Evolutionary conservation across 1,284 basidiomycete species (phyloP).

Genomic region (Ceratobasidium sp.): DNA sequence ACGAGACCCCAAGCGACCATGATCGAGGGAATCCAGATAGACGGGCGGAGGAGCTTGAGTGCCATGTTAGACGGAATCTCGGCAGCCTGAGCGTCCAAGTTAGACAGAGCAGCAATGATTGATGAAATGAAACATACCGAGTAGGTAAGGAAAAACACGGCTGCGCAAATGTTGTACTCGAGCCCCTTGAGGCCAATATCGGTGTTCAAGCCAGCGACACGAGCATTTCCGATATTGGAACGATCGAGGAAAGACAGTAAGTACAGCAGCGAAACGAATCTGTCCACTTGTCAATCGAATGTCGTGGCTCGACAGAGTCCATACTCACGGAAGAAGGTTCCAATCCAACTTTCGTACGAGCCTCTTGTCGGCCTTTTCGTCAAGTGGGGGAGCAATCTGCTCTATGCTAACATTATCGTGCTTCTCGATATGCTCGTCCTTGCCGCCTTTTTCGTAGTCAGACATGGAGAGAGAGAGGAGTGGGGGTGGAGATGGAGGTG

Average conservation of each 20-base stretch:
- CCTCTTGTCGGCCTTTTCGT: conserved; percentile 26
- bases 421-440: conserved; percentile 9
- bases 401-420: conserved; percentile 1
- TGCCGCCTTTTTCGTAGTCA: conserved; percentile 29
- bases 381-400: conserved; percentile 12
- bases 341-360: conserved; percentile 41
- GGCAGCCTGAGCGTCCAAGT: conserved; percentile 25
- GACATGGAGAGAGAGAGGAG: conserved; percentile 7
- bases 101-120: background rate
- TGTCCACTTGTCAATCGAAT: background rate
- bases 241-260: conserved; percentile 41
- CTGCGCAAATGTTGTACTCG: conserved; percentile 40
- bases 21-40: conserved; percentile 41
- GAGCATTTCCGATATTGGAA: conserved; percentile 41
- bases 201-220: conserved; percentile 38
- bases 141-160: conserved; percentile 41
- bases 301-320: background rate
- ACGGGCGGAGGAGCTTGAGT: conserved; percentile 38
- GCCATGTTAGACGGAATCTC: conserved; percentile 40
- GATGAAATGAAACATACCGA: conserved; percentile 3
- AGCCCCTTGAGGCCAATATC: conserved; percentile 40
- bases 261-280: conserved; percentile 40
- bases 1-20: conserved; percentile 51
- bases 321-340: conserved; percentile 39
- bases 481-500: conserved; percentile 4